A percentile compares a stretch with the other conserved stretches of the same genome.
phyloP scores from a whole-genome alignment of 2,329 filamentous ascomycete genomes.

The Tolypocladium pustulatum region DNA sequence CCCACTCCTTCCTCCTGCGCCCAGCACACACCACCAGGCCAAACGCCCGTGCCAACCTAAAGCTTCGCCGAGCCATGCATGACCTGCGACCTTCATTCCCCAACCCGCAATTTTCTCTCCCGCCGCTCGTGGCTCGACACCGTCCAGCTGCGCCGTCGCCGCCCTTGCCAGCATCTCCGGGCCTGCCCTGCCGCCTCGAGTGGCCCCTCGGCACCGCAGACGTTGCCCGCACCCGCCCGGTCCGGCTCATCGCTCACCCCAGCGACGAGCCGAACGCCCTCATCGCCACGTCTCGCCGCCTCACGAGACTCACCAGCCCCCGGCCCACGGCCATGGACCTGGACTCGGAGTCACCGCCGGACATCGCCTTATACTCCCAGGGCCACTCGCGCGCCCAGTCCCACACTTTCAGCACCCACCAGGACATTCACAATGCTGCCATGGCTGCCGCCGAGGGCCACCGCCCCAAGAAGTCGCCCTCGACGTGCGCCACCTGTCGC shows the following conservation, averaged over 20 bases:
- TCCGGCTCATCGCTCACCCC: not conserved
- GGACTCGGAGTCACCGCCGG: not conserved
- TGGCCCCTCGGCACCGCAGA: not conserved
- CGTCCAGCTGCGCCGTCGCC: not conserved
- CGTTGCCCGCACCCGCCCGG: not conserved
- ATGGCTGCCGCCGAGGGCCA: not conserved
- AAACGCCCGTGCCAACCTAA: not conserved
- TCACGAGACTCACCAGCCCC: not conserved
- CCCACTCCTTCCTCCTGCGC: not conserved
- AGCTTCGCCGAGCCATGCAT: not conserved
- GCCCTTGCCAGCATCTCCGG: not conserved
- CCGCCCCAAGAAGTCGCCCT: constrained; percentile 16
- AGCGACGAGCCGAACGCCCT: not conserved
- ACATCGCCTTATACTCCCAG: not conserved
- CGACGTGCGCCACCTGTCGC: constrained; percentile 44
- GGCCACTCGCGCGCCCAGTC: not conserved
- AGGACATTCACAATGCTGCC: not conserved
- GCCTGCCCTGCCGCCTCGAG: not conserved
- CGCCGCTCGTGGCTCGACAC: not conserved
- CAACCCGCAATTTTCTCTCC: not conserved
- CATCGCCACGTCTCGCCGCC: not conserved
- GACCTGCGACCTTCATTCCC: not conserved
- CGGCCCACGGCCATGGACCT: constrained; percentile 2
- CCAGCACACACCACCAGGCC: not conserved
- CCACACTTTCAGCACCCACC: not conserved